Percentiles rank a stretch among this genome's conserved stretches.
Conservation (phyloP, 73 alveolate species). For the Tetrahymena thermophila region DNA sequence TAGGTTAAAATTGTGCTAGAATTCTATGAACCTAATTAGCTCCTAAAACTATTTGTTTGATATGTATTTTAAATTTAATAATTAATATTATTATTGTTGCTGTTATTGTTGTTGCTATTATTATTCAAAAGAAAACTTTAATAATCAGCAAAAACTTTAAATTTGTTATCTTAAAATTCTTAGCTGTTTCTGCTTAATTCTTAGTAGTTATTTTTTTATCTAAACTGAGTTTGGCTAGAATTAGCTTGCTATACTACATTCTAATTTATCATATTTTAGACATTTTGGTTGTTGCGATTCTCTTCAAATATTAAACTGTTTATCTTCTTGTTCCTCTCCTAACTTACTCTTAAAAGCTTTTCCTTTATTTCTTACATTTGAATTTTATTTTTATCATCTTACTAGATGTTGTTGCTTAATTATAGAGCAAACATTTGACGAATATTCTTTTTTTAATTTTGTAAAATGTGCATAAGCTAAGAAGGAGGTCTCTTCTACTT, state of each 20-base stretch:
- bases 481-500: background rate
- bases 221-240: background rate
- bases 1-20: background rate
- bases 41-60: background rate
- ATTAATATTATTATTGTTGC: background rate
- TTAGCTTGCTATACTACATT: background rate
- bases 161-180: background rate
- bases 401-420: background rate
- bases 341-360: background rate
- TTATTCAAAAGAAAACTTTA: background rate
- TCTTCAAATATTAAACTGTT: background rate
- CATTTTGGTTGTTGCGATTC: background rate
- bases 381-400: background rate
- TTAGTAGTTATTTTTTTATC: background rate
- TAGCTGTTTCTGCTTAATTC: background rate
- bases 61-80: background rate
- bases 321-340: background rate
- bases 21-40: background rate
- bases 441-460: background rate
- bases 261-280: background rate
- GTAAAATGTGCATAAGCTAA: background rate
- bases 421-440: background rate
- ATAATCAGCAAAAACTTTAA: background rate
- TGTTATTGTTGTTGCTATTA: background rate
- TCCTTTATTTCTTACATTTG: background rate